Conservation (phyloP, 1,139 yeast species). For the Protomyces inundatus region DNA sequence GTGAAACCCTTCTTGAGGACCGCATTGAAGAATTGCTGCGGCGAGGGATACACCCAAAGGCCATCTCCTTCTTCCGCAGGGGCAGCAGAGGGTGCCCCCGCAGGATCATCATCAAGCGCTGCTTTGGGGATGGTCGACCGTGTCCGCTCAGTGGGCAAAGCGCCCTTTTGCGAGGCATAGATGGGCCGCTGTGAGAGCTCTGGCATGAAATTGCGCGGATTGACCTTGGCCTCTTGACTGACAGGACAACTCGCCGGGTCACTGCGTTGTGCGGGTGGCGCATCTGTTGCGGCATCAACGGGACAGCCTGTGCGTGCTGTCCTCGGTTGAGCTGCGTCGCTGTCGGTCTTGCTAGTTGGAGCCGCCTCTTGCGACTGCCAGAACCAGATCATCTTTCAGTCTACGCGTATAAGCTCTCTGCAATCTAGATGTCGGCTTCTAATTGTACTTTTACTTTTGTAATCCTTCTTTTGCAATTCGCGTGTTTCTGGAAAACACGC, state of each 20-base stretch:
- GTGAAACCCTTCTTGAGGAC: constrained; percentile 83
- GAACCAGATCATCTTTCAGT: not conserved
- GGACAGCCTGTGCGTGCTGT: not conserved
- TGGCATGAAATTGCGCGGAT: constrained; percentile 21
- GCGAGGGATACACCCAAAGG: constrained; percentile 94
- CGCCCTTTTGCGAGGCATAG: not conserved
- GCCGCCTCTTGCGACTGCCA: not conserved
- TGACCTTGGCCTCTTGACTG: constrained; percentile 9
- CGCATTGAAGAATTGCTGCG: constrained; percentile 89
- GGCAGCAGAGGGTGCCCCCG: not conserved
- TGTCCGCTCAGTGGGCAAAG: constrained; percentile 21
- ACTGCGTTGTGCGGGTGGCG: not conserved
- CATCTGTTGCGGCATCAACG: not conserved
- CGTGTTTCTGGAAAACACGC: no score
- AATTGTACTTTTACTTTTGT: no score
- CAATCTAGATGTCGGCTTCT: no score
- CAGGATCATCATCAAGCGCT: constrained; percentile 4
- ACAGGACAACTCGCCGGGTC: constrained; percentile 8
- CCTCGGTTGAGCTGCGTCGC: not conserved
- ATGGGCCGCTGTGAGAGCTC: constrained; percentile 5
- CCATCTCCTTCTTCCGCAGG: constrained; percentile 31
- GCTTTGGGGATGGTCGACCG: constrained; percentile 25
- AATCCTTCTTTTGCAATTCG: no score
- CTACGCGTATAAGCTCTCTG: no score
- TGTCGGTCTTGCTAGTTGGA: not conserved